Evolutionary conservation across 2,329 filamentous ascomycete genomes (phyloP).

Genomic region (Diaporthe ampelina): DNA sequence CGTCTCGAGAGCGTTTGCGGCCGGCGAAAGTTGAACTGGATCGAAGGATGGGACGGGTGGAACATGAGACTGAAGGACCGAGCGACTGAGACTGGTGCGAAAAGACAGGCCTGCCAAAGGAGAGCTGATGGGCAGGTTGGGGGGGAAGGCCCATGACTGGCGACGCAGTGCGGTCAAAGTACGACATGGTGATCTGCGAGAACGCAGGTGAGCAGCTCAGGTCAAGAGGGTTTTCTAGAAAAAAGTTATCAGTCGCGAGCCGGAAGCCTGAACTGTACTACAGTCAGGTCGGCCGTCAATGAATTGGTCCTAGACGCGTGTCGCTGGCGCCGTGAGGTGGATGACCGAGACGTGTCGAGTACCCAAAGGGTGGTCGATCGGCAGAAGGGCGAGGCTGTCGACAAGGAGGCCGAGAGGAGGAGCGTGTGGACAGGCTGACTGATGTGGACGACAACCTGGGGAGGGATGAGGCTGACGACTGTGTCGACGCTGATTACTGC

Average conservation of each 20-base stretch:
- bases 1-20: conserved; percentile 83
- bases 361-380: conserved; percentile 8
- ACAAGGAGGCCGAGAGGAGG: background rate
- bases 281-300: conserved; percentile 35
- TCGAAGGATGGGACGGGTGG: conserved; percentile 47
- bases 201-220: conserved; percentile 43
- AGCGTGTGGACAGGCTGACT: conserved; percentile 11
- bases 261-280: conserved; percentile 37
- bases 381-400: conserved; percentile 31
- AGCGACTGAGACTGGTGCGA: conserved; percentile 56
- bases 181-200: conserved; percentile 56
- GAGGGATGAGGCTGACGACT: conserved; percentile 37
- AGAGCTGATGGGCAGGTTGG: conserved; percentile 57
- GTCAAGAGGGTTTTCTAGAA: conserved; percentile 46
- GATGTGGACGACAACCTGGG: conserved; percentile 36
- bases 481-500: conserved; percentile 34
- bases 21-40: conserved; percentile 62
- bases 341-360: conserved; percentile 26
- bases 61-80: conserved; percentile 51
- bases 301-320: conserved; percentile 30
- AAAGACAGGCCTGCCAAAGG: conserved; percentile 57
- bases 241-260: conserved; percentile 43
- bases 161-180: conserved; percentile 59
- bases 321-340: conserved; percentile 43
- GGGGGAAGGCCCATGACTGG: conserved; percentile 63